Conservation (phyloP, 148 eudicot species). For the Dysphania ambrosioides region DNA sequence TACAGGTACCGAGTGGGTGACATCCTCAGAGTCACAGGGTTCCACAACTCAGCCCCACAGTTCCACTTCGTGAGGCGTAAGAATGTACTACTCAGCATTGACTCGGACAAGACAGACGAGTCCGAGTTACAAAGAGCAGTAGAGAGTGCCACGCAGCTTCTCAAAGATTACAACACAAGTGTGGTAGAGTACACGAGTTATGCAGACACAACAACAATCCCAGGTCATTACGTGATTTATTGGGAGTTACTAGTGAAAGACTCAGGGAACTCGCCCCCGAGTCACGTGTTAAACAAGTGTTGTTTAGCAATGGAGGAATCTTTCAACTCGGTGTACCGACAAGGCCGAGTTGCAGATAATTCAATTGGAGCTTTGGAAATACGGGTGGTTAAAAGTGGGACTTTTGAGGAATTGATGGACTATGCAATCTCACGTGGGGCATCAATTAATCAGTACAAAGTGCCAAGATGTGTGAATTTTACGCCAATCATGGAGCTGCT, state of each 20-base stretch:
- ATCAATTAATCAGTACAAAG: slow-evolving; percentile 75
- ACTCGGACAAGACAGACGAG: slow-evolving; percentile 86
- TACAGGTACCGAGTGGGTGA: slow-evolving; percentile 81
- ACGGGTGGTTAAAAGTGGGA: slow-evolving; percentile 64
- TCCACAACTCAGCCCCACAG: slow-evolving; percentile 85
- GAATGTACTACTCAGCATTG: slow-evolving; percentile 74
- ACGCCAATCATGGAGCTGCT: slow-evolving; percentile 80
- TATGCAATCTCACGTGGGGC: slow-evolving; percentile 91
- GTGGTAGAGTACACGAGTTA: slow-evolving; percentile 83
- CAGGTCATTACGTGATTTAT: slow-evolving; percentile 78
- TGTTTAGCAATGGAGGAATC: slow-evolving; percentile 77
- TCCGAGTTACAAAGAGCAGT: slow-evolving; percentile 68
- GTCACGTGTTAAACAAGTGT: slow-evolving; percentile 44
- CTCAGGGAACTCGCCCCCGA: slow-evolving; percentile 33
- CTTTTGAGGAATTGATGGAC: slow-evolving; percentile 86
- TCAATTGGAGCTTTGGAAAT: slow-evolving; percentile 87
- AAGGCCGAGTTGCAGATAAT: slow-evolving; percentile 64
- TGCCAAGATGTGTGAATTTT: slow-evolving; percentile 78
- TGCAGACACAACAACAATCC: slow-evolving; percentile 66
- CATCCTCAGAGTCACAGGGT: slow-evolving; percentile 80
- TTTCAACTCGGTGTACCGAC: slow-evolving; percentile 76
- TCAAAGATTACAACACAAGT: slow-evolving; percentile 42
- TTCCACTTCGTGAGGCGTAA: slow-evolving; percentile 76
- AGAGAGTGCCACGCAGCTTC: slow-evolving; percentile 48
- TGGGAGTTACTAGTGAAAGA: slow-evolving; percentile 64